Conservation (phyloP, 495 filamentous ascomycete species). For the Lindgomyces ingoldianus region DNA sequence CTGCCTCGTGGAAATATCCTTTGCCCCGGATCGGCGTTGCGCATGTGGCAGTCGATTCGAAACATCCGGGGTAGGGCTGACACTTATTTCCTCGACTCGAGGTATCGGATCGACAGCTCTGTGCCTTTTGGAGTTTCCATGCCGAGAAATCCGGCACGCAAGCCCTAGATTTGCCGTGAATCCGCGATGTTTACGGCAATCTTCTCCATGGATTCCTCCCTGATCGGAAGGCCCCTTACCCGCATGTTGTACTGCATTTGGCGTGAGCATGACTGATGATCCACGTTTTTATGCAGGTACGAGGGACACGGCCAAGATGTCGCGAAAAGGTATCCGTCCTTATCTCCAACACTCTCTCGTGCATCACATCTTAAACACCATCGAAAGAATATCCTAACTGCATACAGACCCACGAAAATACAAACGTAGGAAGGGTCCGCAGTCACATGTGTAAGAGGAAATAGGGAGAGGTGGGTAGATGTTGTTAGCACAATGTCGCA, state of each 20-base stretch:
- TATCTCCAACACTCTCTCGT: background rate
- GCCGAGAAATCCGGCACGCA: background rate
- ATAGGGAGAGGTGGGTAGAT: background rate
- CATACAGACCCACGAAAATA: constrained; percentile 30
- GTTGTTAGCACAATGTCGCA: background rate
- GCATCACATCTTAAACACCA: background rate
- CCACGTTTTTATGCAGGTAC: constrained; percentile 52
- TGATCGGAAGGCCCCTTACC: no score
- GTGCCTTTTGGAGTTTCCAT: no score
- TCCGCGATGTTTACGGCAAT: no score
- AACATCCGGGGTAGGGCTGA: background rate
- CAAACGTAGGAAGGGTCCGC: no score
- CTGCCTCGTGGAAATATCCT: background rate
- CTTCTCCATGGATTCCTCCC: no score
- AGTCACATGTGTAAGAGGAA: background rate
- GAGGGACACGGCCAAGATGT: constrained; percentile 69
- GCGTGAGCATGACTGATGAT: constrained; percentile 3
- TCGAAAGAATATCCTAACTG: background rate
- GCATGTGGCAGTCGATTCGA: no score
- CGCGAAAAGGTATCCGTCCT: constrained; percentile 56
- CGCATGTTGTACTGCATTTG: no score
- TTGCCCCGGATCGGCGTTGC: constrained; percentile 21
- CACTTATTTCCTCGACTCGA: background rate
- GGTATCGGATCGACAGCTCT: background rate
- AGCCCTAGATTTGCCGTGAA: no score